A percentile compares a stretch with the other conserved stretches of the same genome.
Evolutionary conservation across 73 alveolate genomes (phyloP).

Genomic region (Paramecium biaurelia): DNA sequence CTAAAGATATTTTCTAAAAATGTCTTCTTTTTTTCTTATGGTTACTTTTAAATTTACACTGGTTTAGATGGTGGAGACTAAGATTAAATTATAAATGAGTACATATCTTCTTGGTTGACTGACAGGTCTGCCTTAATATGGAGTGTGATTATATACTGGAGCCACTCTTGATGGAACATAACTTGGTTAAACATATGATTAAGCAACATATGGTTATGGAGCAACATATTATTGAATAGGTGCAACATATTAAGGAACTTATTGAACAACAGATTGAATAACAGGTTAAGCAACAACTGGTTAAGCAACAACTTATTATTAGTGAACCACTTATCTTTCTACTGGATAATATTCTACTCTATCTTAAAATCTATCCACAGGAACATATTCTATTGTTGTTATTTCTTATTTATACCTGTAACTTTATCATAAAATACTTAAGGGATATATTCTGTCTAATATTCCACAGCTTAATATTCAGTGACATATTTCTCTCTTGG

Average conservation of each 20-base stretch:
- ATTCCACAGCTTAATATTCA: constrained; percentile 20
- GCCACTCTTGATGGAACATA: not conserved
- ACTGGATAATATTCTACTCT: constrained; percentile 66
- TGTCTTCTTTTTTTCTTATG: constrained; percentile 12
- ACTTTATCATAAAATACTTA: constrained; percentile 40
- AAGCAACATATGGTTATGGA: not conserved
- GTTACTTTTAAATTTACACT: not conserved
- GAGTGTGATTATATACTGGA: not conserved
- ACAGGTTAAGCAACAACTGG: not conserved
- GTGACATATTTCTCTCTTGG: constrained; percentile 50
- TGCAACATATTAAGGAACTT: not conserved
- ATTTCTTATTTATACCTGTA: not conserved
- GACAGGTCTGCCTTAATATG: not conserved
- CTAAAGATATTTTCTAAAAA: not conserved
- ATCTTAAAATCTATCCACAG: constrained; percentile 57
- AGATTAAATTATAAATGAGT: not conserved
- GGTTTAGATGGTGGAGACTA: not conserved
- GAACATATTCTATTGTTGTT: constrained; percentile 53
- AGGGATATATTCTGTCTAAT: constrained; percentile 2
- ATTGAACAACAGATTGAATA: not conserved
- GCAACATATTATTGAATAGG: not conserved
- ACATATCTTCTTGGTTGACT: not conserved
- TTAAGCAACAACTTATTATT: constrained; percentile 10
- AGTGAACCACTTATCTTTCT: constrained; percentile 55
- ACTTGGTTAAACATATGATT: not conserved